Evolutionary conservation across 805 yeast genomes (phyloP).

Genomic region (Metschnikowia shivogae): DNA sequence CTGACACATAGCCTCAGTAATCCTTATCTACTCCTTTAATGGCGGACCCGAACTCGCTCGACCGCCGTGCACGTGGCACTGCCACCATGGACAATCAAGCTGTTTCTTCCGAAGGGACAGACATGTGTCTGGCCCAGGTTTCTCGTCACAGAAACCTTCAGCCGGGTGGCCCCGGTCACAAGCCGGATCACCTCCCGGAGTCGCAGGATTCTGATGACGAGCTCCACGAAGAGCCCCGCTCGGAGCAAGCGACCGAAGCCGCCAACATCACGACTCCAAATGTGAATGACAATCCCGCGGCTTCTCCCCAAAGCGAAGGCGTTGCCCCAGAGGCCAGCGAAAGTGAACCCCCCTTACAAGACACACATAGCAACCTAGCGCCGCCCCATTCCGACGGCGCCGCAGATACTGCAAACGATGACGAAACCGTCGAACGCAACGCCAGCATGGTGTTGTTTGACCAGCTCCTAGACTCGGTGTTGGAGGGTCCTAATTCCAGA

Average conservation of each 20-base stretch:
- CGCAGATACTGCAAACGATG: neutral
- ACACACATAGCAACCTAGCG: too few species aligned
- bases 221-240: neutral
- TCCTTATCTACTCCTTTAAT: neutral
- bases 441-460: constrained; percentile 9
- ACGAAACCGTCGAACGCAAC: neutral
- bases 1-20: constrained; percentile 3
- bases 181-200: neutral
- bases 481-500: constrained; percentile 5
- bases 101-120: too few species aligned
- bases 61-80: too few species aligned
- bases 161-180: neutral
- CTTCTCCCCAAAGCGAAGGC: too few species aligned
- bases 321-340: neutral
- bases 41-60: too few species aligned
- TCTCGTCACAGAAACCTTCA: too few species aligned
- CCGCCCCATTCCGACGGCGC: neutral
- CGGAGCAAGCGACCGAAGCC: too few species aligned
- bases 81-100: too few species aligned
- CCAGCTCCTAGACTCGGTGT: constrained; percentile 12
- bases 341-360: neutral
- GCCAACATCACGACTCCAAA: too few species aligned
- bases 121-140: neutral
- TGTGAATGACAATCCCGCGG: too few species aligned
- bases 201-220: neutral